Conservation (phyloP, 1,139 yeast species). For the Blastobotrys proliferans region DNA sequence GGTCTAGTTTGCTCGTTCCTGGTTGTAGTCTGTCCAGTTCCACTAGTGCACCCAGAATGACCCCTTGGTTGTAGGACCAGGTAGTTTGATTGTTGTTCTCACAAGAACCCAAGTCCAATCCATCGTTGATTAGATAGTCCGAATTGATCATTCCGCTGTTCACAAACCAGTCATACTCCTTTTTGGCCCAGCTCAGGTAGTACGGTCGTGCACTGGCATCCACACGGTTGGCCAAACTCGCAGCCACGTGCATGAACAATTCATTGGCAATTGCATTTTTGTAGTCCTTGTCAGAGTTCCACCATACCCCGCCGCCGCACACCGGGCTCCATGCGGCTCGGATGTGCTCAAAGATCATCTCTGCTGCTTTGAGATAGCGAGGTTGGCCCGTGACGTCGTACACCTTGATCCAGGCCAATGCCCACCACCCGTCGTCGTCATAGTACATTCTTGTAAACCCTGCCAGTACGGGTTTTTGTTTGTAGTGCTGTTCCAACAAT, state of each 20-base stretch:
- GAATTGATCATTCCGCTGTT: slow-evolving; percentile 17
- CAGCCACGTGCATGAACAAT: slow-evolving; percentile 17
- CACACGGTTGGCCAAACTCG: slow-evolving; percentile 18
- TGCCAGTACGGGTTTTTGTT: slow-evolving; percentile 13
- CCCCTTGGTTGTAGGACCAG: slow-evolving; percentile 23
- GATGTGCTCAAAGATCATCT: slow-evolving; percentile 18
- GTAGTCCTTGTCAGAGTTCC: slow-evolving; percentile 18
- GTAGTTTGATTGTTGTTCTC: slow-evolving; percentile 14
- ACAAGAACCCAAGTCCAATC: slow-evolving; percentile 16
- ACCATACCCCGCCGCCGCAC: slow-evolving; percentile 22
- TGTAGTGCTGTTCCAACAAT: slow-evolving; percentile 2
- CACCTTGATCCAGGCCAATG: slow-evolving; percentile 20
- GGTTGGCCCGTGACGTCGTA: slow-evolving; percentile 17
- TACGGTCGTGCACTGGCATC: slow-evolving; percentile 4
- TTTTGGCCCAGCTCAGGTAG: slow-evolving; percentile 18
- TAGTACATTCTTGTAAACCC: slow-evolving; percentile 19
- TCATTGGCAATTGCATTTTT: slow-evolving; percentile 23
- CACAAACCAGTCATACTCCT: slow-evolving; percentile 20
- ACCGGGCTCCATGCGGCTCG: slow-evolving; percentile 17
- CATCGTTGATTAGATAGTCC: slow-evolving; percentile 19
- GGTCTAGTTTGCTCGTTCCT: slow-evolving; percentile 7
- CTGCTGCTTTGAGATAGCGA: slow-evolving; percentile 16
- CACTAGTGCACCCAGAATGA: slow-evolving; percentile 20
- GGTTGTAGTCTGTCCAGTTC: slow-evolving; percentile 15
- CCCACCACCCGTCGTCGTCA: slow-evolving; percentile 26